These are phyloP conservation scores for Pestalotiopsis sp. DNA, from an alignment of 2,329 filamentous ascomycete genomes.

Conservation along the genomic window DNA sequence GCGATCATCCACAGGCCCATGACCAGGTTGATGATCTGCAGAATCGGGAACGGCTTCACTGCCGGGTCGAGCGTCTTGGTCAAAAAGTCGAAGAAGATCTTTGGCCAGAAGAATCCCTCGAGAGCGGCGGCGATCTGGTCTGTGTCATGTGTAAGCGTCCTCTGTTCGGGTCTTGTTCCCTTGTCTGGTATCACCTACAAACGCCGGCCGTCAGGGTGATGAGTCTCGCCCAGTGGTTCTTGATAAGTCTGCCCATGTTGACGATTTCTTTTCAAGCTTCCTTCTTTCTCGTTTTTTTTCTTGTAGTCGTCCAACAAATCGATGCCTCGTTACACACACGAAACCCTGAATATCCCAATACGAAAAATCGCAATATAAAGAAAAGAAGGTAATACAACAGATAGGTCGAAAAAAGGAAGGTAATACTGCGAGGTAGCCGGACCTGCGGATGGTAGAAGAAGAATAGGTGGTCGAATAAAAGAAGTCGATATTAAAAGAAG, in stretches of 20 bases:
- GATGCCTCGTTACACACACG: not conserved
- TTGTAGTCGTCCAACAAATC: not conserved
- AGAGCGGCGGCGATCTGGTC: constrained; percentile 86
- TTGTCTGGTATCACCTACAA: constrained; percentile 41
- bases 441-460: constrained; percentile 43
- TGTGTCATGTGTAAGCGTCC: constrained; percentile 36
- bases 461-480: constrained; percentile 31
- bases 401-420: constrained; percentile 20
- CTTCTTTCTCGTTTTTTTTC: constrained; percentile 26
- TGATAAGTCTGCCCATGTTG: constrained; percentile 95
- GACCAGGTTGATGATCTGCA: constrained; percentile 89
- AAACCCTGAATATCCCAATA: constrained; percentile 23
- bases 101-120: constrained; percentile 96
- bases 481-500: constrained; percentile 52
- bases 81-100: constrained; percentile 97
- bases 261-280: constrained; percentile 21
- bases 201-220: constrained; percentile 83
- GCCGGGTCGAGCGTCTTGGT: constrained; percentile 86
- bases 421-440: constrained; percentile 51
- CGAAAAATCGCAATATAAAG: constrained; percentile 21
- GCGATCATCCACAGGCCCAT: constrained; percentile 78
- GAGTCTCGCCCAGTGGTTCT: constrained; percentile 98
- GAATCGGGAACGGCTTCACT: constrained; percentile 83
- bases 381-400: constrained; percentile 19
- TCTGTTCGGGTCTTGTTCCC: constrained; percentile 18